Evolutionary conservation across 2,329 filamentous ascomycete genomes (phyloP).

Genomic region (Apiospora hydei): DNA sequence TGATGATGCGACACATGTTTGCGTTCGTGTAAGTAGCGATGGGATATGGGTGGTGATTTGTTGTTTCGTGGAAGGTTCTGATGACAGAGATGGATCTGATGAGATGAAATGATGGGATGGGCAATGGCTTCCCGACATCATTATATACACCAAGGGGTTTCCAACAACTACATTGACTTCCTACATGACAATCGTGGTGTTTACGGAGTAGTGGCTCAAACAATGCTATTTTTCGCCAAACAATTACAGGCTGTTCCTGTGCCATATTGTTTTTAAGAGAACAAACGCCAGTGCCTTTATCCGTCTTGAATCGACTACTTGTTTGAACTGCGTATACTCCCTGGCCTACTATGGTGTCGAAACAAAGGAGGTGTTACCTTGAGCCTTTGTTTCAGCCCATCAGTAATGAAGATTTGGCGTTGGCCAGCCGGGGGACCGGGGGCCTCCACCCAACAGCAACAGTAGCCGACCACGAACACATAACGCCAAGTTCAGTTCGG

Average conservation of each 20-base stretch:
- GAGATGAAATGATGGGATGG: not conserved
- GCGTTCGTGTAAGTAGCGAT: not conserved
- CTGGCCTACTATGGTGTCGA: not conserved
- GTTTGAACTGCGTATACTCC: too few species aligned
- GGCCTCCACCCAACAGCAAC: too few species aligned
- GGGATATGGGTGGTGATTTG: not conserved
- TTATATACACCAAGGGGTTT: not conserved
- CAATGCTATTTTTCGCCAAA: not conserved
- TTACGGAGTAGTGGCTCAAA: not conserved
- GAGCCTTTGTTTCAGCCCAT: not conserved
- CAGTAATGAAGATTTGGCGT: not conserved
- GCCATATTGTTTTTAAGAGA: too few species aligned
- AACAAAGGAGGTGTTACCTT: not conserved
- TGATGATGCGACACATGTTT: not conserved
- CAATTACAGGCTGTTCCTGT: not conserved
- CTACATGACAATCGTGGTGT: not conserved
- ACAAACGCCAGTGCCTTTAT: too few species aligned
- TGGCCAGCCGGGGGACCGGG: too few species aligned
- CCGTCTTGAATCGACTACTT: too few species aligned
- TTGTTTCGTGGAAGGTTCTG: not conserved
- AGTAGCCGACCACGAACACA: too few species aligned
- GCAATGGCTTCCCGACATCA: not conserved
- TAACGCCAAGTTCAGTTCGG: not conserved
- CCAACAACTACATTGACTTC: not conserved
- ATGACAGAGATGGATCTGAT: not conserved